A percentile compares a stretch with the other conserved stretches of the same genome.
These are phyloP conservation scores for Astrothelium macrocarpum DNA, from an alignment of 495 filamentous ascomycete genomes.

Conservation along the genomic window DNA sequence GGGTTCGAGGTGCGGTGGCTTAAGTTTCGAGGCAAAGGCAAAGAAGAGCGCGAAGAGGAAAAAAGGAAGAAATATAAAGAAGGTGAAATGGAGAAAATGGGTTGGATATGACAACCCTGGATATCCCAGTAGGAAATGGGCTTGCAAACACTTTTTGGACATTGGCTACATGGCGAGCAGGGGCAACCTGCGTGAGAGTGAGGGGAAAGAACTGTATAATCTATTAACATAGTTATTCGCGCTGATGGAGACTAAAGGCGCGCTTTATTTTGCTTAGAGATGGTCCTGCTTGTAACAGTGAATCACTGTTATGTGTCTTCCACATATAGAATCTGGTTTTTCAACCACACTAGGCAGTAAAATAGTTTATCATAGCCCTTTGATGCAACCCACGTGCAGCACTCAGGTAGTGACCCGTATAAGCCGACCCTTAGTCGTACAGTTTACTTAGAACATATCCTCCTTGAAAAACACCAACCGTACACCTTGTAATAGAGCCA, in stretches of 20 bases:
- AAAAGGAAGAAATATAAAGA: neutral
- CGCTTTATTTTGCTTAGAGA: neutral
- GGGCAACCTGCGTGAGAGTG: no score
- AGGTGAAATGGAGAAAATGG: neutral
- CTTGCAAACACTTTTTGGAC: neutral
- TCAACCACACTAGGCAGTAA: no score
- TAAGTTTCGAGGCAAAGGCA: neutral
- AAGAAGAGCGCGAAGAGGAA: neutral
- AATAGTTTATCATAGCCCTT: no score
- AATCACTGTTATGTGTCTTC: no score
- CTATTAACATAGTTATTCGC: neutral
- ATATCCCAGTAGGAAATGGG: neutral
- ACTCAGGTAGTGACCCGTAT: no score
- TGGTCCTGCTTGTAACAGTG: neutral
- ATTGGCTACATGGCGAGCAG: neutral
- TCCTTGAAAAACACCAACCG: no score
- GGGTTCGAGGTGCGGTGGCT: neutral
- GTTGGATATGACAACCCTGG: neutral
- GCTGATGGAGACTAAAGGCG: neutral
- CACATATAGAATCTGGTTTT: no score
- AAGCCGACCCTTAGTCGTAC: no score
- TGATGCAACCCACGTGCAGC: no score
- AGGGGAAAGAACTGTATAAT: neutral
- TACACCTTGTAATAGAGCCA: no score
- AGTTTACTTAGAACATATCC: no score